Evolutionary conservation across 2,329 filamentous ascomycete species (phyloP).

Genomic region (Trichoderma endophyticum): DNA sequence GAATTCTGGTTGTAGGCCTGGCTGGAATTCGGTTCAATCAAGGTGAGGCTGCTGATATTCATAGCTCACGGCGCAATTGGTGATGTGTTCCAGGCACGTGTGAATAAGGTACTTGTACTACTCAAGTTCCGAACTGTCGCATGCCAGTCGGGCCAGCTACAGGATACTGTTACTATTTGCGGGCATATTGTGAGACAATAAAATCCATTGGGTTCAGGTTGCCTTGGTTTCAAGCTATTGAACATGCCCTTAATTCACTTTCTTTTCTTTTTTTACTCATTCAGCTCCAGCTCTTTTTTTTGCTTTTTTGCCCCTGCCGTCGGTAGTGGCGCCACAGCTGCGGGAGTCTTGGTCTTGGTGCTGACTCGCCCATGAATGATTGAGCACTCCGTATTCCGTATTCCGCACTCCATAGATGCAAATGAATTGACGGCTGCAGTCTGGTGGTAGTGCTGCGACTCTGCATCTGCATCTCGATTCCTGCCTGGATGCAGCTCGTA

Average conservation of each 20-base stretch:
- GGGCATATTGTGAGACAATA: slow-evolving; percentile 2
- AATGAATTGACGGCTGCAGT: background rate
- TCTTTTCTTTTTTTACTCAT: background rate
- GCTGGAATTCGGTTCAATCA: background rate
- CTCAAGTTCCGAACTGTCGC: background rate
- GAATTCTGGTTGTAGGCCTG: background rate
- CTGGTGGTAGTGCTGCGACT: background rate
- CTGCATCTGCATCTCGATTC: background rate
- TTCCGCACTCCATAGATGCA: background rate
- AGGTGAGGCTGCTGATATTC: background rate
- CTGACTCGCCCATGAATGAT: background rate
- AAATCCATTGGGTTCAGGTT: background rate
- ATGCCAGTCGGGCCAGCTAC: background rate
- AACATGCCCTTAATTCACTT: background rate
- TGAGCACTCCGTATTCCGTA: background rate
- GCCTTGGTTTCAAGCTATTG: slow-evolving; percentile 4
- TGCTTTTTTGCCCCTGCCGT: slow-evolving; percentile 3
- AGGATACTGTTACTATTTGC: background rate
- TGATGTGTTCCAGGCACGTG: background rate
- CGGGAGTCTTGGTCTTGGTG: background rate
- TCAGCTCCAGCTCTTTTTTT: background rate
- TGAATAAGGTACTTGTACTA: background rate
- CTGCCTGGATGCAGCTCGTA: background rate
- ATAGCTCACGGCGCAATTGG: background rate
- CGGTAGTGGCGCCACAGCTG: slow-evolving; percentile 3